phyloP scores from a whole-genome alignment of 2,329 filamentous ascomycete species.

The Rosellinia necatrix region DNA sequence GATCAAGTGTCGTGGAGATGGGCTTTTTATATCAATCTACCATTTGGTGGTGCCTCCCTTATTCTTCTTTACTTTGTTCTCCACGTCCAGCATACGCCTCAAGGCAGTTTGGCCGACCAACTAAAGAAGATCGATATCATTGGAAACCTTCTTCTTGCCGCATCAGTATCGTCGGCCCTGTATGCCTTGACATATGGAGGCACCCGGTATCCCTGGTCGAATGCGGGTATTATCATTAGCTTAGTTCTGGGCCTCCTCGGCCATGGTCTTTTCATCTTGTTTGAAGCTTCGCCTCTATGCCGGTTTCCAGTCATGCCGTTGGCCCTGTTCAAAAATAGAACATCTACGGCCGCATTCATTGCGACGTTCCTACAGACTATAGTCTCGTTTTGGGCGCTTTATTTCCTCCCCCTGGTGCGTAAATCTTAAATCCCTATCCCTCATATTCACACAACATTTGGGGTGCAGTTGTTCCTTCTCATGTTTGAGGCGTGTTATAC shows the following conservation, averaged over 20 bases:
- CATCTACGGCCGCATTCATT: conserved; percentile 36
- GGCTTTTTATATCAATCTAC: conserved; percentile 61
- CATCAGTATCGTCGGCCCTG: conserved; percentile 11
- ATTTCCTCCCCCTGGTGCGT: conserved; percentile 49
- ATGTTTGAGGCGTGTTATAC: no score
- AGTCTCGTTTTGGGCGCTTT: conserved; percentile 42
- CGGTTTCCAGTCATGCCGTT: conserved; percentile 46
- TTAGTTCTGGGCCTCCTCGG: conserved; percentile 47
- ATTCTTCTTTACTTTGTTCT: conserved; percentile 43
- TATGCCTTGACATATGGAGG: conserved; percentile 13
- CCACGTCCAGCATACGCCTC: conserved; percentile 8
- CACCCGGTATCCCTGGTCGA: conserved; percentile 41
- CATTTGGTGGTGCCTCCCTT: conserved; percentile 46
- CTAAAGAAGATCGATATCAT: conserved; percentile 13
- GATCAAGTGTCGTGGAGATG: conserved; percentile 50
- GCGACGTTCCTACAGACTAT: conserved; percentile 46
- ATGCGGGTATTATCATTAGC: conserved; percentile 41
- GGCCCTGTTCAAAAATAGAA: conserved; percentile 50
- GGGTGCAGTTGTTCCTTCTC: no score
- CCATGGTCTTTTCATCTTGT: conserved; percentile 42
- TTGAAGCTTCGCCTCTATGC: conserved; percentile 33
- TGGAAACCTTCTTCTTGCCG: conserved; percentile 11
- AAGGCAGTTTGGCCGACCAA: neutral
- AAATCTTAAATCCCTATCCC: no score
- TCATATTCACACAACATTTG: no score